Conservation (phyloP, 1,139 yeast species). For the Geotrichum phurueaensis region DNA sequence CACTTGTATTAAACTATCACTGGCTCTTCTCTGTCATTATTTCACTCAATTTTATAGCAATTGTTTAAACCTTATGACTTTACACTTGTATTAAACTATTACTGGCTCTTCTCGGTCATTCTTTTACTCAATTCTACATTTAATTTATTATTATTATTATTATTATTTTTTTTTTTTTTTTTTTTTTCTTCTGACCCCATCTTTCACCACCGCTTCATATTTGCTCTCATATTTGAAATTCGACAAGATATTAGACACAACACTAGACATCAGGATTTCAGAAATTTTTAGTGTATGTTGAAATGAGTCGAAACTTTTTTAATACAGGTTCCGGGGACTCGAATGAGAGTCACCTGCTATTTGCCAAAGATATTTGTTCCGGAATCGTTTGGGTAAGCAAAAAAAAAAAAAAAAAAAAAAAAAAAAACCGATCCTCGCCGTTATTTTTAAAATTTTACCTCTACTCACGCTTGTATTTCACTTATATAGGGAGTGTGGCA, state of each 20-base stretch:
- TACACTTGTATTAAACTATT: too few species aligned
- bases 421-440: neutral
- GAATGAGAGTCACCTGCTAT: neutral
- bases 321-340: neutral
- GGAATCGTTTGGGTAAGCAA: slow-evolving; percentile 4
- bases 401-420: too few species aligned
- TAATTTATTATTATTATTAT: too few species aligned
- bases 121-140: too few species aligned
- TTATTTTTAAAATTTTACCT: neutral
- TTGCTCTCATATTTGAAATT: neutral
- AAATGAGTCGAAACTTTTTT: neutral
- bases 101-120: too few species aligned
- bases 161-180: too few species aligned
- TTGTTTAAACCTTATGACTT: too few species aligned
- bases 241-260: neutral
- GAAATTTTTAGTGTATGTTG: neutral
- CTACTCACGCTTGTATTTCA: neutral
- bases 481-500: slow-evolving; percentile 12
- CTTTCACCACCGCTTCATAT: neutral
- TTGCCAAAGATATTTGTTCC: neutral
- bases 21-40: too few species aligned
- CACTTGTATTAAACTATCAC: too few species aligned
- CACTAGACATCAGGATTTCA: neutral
- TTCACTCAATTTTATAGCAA: too few species aligned
- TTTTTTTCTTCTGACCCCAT: too few species aligned